Conservation (phyloP, 2,329 filamentous ascomycete genomes). For the Ophiostoma sp. region DNA sequence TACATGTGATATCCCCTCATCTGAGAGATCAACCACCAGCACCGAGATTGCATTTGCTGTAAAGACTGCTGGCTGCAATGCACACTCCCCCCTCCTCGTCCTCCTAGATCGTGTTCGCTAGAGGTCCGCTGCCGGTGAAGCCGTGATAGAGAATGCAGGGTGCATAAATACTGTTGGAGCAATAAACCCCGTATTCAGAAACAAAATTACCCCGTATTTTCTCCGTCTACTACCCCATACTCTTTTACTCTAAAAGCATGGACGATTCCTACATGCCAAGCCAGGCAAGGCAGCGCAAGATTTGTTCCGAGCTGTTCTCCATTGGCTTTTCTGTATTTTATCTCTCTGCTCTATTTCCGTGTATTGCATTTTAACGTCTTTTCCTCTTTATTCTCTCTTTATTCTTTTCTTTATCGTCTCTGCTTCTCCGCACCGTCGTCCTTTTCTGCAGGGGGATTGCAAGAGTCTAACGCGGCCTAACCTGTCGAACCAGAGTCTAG, state of each 20-base stretch:
- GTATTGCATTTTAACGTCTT: not conserved
- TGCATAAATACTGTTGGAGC: not conserved
- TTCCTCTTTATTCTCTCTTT: not conserved
- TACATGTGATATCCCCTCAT: not conserved
- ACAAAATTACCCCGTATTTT: not conserved
- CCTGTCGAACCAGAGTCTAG: not conserved
- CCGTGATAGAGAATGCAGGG: not conserved
- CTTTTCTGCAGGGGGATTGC: not conserved
- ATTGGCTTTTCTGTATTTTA: not conserved
- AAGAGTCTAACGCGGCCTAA: not conserved
- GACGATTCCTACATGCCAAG: not conserved
- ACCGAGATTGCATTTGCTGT: no score
- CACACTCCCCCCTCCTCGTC: no score
- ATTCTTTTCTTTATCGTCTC: not conserved
- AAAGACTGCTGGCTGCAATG: no score
- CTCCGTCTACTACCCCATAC: not conserved
- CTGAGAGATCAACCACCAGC: no score
- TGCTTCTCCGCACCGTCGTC: slow-evolving; percentile 6
- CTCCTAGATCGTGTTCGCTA: no score
- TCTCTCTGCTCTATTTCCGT: no score
- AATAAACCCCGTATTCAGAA: not conserved
- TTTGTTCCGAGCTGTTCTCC: not conserved
- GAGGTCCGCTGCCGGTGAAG: no score
- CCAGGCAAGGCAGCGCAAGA: not conserved
- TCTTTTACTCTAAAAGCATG: not conserved